Base-by-base conservation (phyloP, 805 yeast species). In the Hyphopichia homilentoma region DNA sequence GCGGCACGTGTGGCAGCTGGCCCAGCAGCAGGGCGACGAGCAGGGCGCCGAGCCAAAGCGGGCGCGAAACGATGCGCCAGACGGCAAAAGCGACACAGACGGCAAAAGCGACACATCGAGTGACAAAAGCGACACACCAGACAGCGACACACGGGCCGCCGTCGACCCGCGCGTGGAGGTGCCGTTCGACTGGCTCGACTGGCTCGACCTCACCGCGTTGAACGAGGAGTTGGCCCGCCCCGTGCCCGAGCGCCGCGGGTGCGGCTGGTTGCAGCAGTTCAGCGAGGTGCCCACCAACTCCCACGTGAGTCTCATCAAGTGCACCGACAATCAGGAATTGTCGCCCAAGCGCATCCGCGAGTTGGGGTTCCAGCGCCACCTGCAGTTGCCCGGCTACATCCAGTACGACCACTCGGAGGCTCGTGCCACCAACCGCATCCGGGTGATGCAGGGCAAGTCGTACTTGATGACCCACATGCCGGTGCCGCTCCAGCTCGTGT, bases 181-280 rank as follows among this genome's bases (percentile, higher is more conserved):
- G 2, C 58, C 62, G 2, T 57, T 57, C 33, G 48, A 53, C 34
- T 57, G 61, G 62, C 44, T 42, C 3, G 62, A 57, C 30, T 55
- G 62, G 62, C 31, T 44, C 1, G 56, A 52, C 30, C 36, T 52
- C 24, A 40, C 48, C 0, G 22, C 33, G 16, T 25, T 44, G 11
- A 43, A 52, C 26, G 21, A 38, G 4, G 45, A 47, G 14, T 28
- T 47, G 21, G 22, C 30, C 6, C 27, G 35, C 14, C 44, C 47
- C 3, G 19, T 45, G 4, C 27, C 15, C 11, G 30, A 39, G 18
- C 37, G 48, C 20, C 32, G 36, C 16, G 34, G 35, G 4, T 56
- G 61, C 34, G 39, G 35, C 12, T 41, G 44, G 35, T 27, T 50
- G 13, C 36, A 40, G 13, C 24, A 27, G 22, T 27, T 35, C 17